Evolutionary conservation across 768 basidiomycete species (phyloP), one percentile per base, ranked within the genome.

Genomic region (Cantharellus anzutake): DNA sequence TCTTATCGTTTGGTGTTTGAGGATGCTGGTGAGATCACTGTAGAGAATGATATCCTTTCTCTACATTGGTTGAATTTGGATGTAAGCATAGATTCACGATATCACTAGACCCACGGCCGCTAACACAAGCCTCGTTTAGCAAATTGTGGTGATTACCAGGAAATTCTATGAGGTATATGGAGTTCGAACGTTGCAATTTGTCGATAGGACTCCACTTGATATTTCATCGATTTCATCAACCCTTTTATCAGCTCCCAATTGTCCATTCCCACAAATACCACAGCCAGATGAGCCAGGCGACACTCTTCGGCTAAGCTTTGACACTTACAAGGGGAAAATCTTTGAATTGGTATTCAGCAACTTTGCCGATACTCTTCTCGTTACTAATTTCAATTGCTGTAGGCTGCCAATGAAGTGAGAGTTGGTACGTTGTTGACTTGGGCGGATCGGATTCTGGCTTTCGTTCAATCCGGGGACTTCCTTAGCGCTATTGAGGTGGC

Each of bases 341-440:
- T 97, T 97, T 67, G 65, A 91, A 38, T 73, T 99, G 67, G 94
- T 94, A 69, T 29, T 29, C 20, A 29, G 71, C 86, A 71, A 50
- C 63, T 63, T 44, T 1, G n/a, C 39, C 5, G 37, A 2, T 34
- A 51, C 53, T 29, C 20, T 29, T 29, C 20, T 29, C 20, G 20
- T 29, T 29, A 29, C 20, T 29, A 29, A 29, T 44, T 40, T 53
- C 62, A 37, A 4, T 59, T 56, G 59, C 29, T n/a, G 4, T 64
- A 86, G 89, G 78, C 79, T 53, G 75, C 76, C 57, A 74, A 81
- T 60, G 78, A 79, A 55, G 63, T 97, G 1, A 76, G 78, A 67
- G 90, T 86, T 2, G 96, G 91, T 37, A 87, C 85, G 2, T 74
- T 98, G 29, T 73, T 92, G 39, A 89, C 90, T 1, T 99, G 96